A percentile compares a stretch with the other conserved stretches of the same genome.
phyloP scores from a whole-genome alignment of 768 basidiomycete species.

The Coprinopsis marcescibilis region DNA sequence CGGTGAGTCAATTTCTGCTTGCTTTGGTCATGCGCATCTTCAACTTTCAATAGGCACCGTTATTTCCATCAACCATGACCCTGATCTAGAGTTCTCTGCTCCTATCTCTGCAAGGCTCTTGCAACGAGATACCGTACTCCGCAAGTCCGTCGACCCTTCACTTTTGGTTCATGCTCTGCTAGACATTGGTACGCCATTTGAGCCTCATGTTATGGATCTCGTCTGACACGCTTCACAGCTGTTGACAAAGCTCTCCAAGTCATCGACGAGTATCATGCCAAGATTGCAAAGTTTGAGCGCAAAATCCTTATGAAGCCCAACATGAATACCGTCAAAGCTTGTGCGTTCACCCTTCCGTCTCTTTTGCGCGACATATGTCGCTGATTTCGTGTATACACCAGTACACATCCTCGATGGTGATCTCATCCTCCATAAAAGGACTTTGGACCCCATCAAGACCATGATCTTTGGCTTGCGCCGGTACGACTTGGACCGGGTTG shows the following conservation, averaged over 20 bases:
- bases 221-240: conserved; percentile 28
- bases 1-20: conserved; percentile 32
- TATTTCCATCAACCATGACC: conserved; percentile 49
- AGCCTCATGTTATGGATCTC: not conserved
- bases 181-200: conserved; percentile 40
- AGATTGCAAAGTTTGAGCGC: conserved; percentile 57
- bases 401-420: conserved; percentile 77
- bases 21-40: not conserved
- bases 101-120: conserved; percentile 56
- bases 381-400: conserved; percentile 19
- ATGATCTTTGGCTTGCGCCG: conserved; percentile 62
- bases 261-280: conserved; percentile 61
- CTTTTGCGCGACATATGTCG: not conserved
- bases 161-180: conserved; percentile 65
- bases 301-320: conserved; percentile 53
- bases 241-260: conserved; percentile 67
- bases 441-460: conserved; percentile 65
- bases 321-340: conserved; percentile 52
- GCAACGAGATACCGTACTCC: conserved; percentile 53
- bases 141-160: conserved; percentile 60
- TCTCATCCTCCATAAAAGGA: conserved; percentile 66
- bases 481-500: conserved; percentile 64
- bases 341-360: conserved; percentile 31
- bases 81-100: conserved; percentile 41
- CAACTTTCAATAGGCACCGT: conserved; percentile 44